Base-by-base conservation (phyloP, 805 yeast species). In the Yamadazyma kitorensis region DNA sequence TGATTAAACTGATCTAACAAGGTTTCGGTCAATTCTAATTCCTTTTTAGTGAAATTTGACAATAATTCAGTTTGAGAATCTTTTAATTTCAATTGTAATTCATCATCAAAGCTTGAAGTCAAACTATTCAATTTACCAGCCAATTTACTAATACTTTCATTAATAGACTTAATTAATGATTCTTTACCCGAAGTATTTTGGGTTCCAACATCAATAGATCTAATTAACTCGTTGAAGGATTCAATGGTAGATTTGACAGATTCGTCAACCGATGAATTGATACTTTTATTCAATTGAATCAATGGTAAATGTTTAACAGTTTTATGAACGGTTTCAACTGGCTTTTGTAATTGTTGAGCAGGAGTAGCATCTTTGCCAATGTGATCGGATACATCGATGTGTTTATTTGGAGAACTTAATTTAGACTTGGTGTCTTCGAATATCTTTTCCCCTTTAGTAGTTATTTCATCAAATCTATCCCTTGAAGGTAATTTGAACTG, bases 1-100 rank as follows among this genome's bases (percentile, higher is more conserved):
- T 58, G 54, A 39, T 75, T 75, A 51, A 82, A 80, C 47, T 83
- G 80, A 26, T 68, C 58, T 48, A 78, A 66, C 56, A 83, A 76
- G 36, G 72, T 69, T 35, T 68, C 66, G n/a, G 84, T 72, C 42
- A 81, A 57, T 30, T 73, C 76, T 39, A 73, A 65, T 60, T 82
- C 78, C 52, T 78, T 60, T 44, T 59, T 58, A 36, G 72, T 66
- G 48, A 51, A 64, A 9, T 56, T 41, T 7, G 70, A 46, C 38
- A 64, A 61, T 40, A 64, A 54, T 27, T 67, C 70, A 16, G 63
- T 63, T 41, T 65, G 69, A 10, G 62, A 48, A 27, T 48, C 52
- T 47, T 61, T 62, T 36, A 67, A 49, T 38, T 62, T 57, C 19
- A 38, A 30, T 30, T 55, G 58, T 30, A 67, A 46, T 40, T 63